Base-by-base conservation (phyloP, 2,329 filamentous ascomycete genomes). In the Penicillium occitanis region DNA sequence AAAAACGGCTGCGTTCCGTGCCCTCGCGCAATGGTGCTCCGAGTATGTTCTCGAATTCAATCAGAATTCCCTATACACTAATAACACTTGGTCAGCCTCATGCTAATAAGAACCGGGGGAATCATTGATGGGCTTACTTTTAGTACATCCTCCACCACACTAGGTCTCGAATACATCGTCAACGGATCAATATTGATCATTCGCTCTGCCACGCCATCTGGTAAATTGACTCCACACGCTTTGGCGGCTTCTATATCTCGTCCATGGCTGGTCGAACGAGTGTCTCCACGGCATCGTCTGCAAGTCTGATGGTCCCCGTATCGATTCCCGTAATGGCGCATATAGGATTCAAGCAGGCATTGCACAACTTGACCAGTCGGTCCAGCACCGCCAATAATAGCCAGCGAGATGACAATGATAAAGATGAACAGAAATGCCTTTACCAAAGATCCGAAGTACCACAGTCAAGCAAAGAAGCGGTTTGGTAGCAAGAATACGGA, bases 361-460 rank as follows among this genome's bases (percentile, higher is more conserved):
- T 61, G 17, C 5, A 42, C 40, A 3, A 40, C 40, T 40, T 22
- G 17, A 13, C 55, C 55, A 10, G 77, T 72, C 1, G 74, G 75
- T 0, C 76, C 77, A 1, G 74, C 75, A 51, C 76, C 75, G 28
- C 75, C 66, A 1, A 78, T 68, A 13, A 78, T 75, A 0, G 74
- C 73, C 13, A 77, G 69, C 11, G 78, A 63, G 37, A 81, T 82
- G 69, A 81, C 84, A 33, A 81, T 72, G 30, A 76, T 59, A 8
- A 76, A 70, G 5, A 73, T 73, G 2, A 75, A 68, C 46, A 63
- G 6, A 28, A 37, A 55, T 4, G 22, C 7, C 33, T 44, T 78
- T 67, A 65, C 77, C 79, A 28, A 77, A 69, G 7, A 70, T 73
- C 74, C 74, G 79, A 67, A 74, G 77, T 25, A 80, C 72, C 22